Evolutionary conservation across 164 flowering plant genomes (phyloP).

Genomic region (Nymphaea colorata): DNA sequence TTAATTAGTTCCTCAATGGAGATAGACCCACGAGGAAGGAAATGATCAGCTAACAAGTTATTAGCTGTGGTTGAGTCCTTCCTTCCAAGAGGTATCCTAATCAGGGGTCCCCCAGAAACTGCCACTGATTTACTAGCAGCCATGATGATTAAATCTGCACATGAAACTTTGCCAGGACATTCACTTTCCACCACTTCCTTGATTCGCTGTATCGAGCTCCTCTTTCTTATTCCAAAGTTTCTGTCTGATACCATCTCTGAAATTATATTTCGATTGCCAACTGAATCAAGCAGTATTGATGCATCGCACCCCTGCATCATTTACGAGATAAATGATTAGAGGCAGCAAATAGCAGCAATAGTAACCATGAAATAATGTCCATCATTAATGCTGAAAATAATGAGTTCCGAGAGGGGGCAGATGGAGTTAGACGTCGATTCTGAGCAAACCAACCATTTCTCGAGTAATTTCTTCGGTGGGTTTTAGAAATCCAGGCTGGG

Average conservation of each 20-base stretch:
- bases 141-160: slow-evolving; percentile 37
- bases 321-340: neutral
- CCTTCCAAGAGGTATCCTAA: slow-evolving; percentile 39
- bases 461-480: no score
- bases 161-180: slow-evolving; percentile 45
- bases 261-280: neutral
- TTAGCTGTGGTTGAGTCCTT: slow-evolving; percentile 27
- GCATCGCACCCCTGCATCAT: slow-evolving; percentile 51
- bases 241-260: slow-evolving; percentile 26
- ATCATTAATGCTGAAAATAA: no score
- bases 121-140: slow-evolving; percentile 48
- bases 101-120: slow-evolving; percentile 34
- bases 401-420: no score
- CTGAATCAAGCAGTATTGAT: slow-evolving; percentile 35
- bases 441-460: no score
- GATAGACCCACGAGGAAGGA: slow-evolving; percentile 23
- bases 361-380: no score
- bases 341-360: no score
- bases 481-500: no score
- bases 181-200: slow-evolving; percentile 32
- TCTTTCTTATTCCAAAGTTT: slow-evolving; percentile 36
- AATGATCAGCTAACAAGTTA: slow-evolving; percentile 26
- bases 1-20: slow-evolving; percentile 26
- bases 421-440: no score
- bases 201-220: slow-evolving; percentile 17